Evolutionary conservation across 2,329 filamentous ascomycete genomes (phyloP), one percentile per base, ranked within the genome.

Genomic region (Ascochyta viciae-villosae): DNA sequence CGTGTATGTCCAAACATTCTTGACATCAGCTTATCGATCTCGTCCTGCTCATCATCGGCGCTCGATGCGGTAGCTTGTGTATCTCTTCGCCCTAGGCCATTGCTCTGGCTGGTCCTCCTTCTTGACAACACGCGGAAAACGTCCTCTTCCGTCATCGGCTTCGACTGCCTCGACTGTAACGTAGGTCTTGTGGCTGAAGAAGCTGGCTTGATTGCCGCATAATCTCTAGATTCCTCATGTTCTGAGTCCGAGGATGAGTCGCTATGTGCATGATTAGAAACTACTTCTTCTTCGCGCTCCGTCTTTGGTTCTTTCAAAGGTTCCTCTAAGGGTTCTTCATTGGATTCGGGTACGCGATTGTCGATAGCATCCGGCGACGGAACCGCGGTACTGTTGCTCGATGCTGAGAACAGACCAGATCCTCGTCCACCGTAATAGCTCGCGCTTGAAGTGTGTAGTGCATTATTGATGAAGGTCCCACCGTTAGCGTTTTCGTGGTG

Each of bases 1-100:
- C 89, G 81, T 19, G 83, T 83, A 31, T 80, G 77, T 6, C 89
- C 89, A 65, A 91, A 91, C 82, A 91, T 89, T 3, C 85, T 84
- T 0, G 87, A 89, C 79, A 91, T 86, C 35, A 90, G 75, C 10
- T 80, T 78, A 46, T 87, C 80, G 29, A 88, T 83, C 64, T 87
- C 84, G n/a, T 79, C 78, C 42, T 78, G 77, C 41, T 81, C 81
- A 4, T 79, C 74, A 40, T 71, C 63, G 15, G 63, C 48, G 22
- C 58, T 67, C 2, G 61, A 60, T 26, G 60, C 65, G 7, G 70
- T 68, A 10, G 61, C 58, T 9, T 53, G 55, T 3, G 72, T 74
- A 19, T 66, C 63, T 9, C 55, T 62, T 2, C 67, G 63, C n/a
- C 62, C 62, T 23, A 74, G 50, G 3, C 41, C 58, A 45, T 59